Evolutionary conservation across 768 basidiomycete genomes (phyloP).

Genomic region (Xerocomus potaroensis): DNA sequence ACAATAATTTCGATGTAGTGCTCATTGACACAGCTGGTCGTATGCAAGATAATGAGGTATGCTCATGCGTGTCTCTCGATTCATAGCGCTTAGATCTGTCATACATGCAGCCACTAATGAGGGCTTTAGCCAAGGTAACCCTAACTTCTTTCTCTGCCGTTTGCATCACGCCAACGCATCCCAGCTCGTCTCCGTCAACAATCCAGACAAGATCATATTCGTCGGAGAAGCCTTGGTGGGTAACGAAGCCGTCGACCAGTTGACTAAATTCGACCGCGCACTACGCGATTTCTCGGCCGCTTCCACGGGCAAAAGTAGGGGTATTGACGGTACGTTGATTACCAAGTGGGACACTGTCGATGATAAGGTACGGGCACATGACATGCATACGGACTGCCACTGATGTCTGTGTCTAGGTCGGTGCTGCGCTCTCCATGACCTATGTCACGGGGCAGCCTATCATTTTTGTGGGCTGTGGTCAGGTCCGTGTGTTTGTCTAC

Average conservation of each 20-base stretch:
- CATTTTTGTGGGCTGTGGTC: constrained; percentile 96
- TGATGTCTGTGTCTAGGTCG: constrained; percentile 56
- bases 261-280: constrained; percentile 94
- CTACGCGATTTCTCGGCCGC: constrained; percentile 87
- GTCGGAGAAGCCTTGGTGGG: constrained; percentile 98
- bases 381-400: not conserved
- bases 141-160: not conserved
- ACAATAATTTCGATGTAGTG: constrained; percentile 93
- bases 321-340: constrained; percentile 97
- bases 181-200: constrained; percentile 88
- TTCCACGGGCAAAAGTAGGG: constrained; percentile 65
- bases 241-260: constrained; percentile 97
- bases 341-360: constrained; percentile 99
- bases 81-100: constrained; percentile 2
- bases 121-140: constrained; percentile 88
- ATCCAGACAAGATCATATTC: constrained; percentile 95
- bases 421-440: constrained; percentile 97
- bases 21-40: constrained; percentile 97
- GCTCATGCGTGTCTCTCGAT: constrained; percentile 7
- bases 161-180: not conserved
- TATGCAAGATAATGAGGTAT: constrained; percentile 98
- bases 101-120: constrained; percentile 78
- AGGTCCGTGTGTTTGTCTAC: constrained; percentile 49
- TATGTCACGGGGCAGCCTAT: constrained; percentile 99
- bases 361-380: constrained; percentile 64